Base-by-base conservation (phyloP, 2,329 filamentous ascomycete genomes). In the Fusarium pseudonygamai region DNA sequence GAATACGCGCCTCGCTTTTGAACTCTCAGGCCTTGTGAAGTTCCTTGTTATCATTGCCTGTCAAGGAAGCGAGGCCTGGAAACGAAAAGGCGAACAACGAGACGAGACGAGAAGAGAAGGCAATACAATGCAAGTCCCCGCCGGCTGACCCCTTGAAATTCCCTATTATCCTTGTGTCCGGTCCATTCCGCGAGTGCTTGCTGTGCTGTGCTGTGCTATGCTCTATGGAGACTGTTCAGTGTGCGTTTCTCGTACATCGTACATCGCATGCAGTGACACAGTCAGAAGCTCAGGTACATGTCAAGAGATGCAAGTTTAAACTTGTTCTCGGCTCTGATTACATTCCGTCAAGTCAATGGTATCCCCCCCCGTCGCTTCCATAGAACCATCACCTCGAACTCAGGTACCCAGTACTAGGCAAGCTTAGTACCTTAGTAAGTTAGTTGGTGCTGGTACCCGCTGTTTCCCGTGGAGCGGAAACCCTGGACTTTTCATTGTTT, bases 401-500 rank as follows among this genome's bases (percentile, higher is more conserved):
- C 32, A 59, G 42, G 62, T 72, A 63, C 50, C 52, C 45, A 59
- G 56, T 60, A 63, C 56, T 28, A 32, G n/a, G n/a, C n/a, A n/a
- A n/a, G n/a, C n/a, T n/a, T n/a, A n/a, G n/a, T n/a, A n/a, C n/a
- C n/a, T n/a, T n/a, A n/a, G n/a, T n/a, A n/a, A 32, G 5, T 34
- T 34, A 30, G 15, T 36, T 61, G 37, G 57, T 69, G 12, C 24
- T 61, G 34, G 60, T 71, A 47, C 72, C 72, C 72, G 66, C 72
- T 73, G 65, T 74, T 75, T 74, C 59, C 69, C 64, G 60, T 68
- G 52, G 61, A 71, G 58, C 53, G 47, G 50, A 66, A 74, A 59
- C 59, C 64, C 49, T 72, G 73, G 57, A 72, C 64, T 68, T 76
- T 66, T 66, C 28, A 72, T 75, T 76, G 62, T 60, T 75, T 77